Conservation (phyloP, 2,329 filamentous ascomycete species). For the Hymenoscyphus occultus region DNA sequence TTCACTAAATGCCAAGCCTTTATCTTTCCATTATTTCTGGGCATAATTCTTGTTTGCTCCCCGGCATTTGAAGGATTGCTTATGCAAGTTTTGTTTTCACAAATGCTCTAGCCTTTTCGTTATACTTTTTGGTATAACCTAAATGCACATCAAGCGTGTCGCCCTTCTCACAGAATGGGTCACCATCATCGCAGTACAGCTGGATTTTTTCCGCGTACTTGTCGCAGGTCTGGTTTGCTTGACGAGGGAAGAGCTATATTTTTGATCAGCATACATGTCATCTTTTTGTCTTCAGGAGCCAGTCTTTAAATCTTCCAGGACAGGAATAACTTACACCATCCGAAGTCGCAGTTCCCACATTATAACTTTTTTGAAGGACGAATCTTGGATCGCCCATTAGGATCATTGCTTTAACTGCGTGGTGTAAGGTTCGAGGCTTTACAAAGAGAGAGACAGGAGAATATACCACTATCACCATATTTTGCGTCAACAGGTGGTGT, state of each 20-base stretch:
- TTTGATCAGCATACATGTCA: not conserved
- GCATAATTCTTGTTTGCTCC: not conserved
- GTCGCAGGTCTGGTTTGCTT: slow-evolving; percentile 12
- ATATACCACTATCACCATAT: not conserved
- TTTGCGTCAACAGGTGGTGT: not conserved
- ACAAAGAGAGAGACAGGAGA: not conserved
- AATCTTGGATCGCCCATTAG: slow-evolving; percentile 40
- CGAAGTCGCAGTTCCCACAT: slow-evolving; percentile 32
- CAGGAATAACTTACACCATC: slow-evolving; percentile 24
- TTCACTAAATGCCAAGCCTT: not conserved
- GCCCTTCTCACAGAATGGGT: slow-evolving; percentile 24
- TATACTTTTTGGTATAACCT: slow-evolving; percentile 20
- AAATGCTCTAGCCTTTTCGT: slow-evolving; percentile 12
- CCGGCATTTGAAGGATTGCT: not conserved
- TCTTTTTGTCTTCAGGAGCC: too few relatives aligned
- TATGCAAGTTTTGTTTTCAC: not conserved
- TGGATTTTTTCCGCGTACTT: slow-evolving; percentile 12
- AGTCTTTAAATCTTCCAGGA: too few relatives aligned
- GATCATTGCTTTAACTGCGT: slow-evolving; percentile 33
- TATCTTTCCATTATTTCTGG: not conserved
- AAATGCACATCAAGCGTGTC: slow-evolving; percentile 17
- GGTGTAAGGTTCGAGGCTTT: not conserved
- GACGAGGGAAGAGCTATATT: slow-evolving; percentile 22
- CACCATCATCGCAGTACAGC: slow-evolving; percentile 20
- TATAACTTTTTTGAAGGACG: slow-evolving; percentile 32